Evolutionary conservation across 148 eudicot species (phyloP).

Genomic region (Rhododendron ovatum): DNA sequence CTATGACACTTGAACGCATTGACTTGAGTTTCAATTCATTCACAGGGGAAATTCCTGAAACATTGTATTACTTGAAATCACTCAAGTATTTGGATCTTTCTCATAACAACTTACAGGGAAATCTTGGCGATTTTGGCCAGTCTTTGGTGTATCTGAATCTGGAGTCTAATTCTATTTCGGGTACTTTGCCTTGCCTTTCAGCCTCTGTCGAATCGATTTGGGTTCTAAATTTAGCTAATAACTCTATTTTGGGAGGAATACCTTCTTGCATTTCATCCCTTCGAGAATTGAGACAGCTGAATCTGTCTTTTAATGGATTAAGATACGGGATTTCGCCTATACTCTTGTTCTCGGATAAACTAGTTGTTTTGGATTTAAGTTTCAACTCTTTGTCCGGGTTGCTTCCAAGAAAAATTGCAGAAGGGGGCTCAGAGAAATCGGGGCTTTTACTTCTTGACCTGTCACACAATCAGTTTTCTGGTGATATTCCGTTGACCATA

Average conservation of each 20-base stretch:
- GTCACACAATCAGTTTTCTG: slow-evolving; percentile 78
- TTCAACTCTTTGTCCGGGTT: slow-evolving; percentile 64
- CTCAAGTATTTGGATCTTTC: slow-evolving; percentile 73
- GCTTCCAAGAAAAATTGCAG: slow-evolving; percentile 58
- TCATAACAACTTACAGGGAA: slow-evolving; percentile 52
- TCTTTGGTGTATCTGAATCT: slow-evolving; percentile 63
- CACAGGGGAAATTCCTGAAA: slow-evolving; percentile 58
- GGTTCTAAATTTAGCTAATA: slow-evolving; percentile 65
- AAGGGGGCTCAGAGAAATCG: slow-evolving; percentile 49
- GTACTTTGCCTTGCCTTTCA: slow-evolving; percentile 75
- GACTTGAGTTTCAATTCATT: slow-evolving; percentile 60
- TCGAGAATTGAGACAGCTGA: slow-evolving; percentile 57
- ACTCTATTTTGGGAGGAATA: slow-evolving; percentile 71
- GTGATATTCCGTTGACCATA: slow-evolving; percentile 56
- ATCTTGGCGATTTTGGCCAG: slow-evolving; percentile 56
- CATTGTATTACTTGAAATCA: slow-evolving; percentile 52
- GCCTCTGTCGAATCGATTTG: slow-evolving; percentile 51
- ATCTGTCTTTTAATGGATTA: slow-evolving; percentile 63
- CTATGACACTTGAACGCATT: slow-evolving; percentile 39
- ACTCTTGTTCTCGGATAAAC: slow-evolving; percentile 63
- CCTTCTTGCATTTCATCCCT: slow-evolving; percentile 79
- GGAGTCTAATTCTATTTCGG: slow-evolving; percentile 56
- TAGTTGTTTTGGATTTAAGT: slow-evolving; percentile 75
- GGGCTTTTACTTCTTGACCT: slow-evolving; percentile 77
- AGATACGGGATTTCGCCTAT: slow-evolving; percentile 73